Evolutionary conservation across 2,329 filamentous ascomycete genomes (phyloP), one percentile per base, ranked within the genome.

Genomic region (Orbilia ellipsospora): DNA sequence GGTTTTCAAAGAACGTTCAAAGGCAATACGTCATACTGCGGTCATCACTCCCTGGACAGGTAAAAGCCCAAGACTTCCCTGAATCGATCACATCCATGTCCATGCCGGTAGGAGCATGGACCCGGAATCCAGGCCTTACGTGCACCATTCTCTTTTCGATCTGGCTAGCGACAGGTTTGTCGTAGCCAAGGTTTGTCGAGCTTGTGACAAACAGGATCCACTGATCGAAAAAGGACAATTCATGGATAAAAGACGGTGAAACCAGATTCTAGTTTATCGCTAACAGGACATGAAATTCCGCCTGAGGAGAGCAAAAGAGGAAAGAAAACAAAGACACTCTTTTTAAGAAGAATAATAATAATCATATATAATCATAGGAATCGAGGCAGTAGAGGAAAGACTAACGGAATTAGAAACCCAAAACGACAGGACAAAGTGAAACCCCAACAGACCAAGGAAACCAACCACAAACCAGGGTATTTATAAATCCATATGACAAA

Each of bases 21-120:
- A 20, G 54, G 12, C 6, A 2, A 59, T 62, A 70, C 66, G 66
- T 70, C 66, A 70, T 70, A 51, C 23, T 70, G 36, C 48, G 57
- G 59, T 70, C 57, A 70, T 70, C 40, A 18, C n/a, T 7, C 42
- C 16, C 31, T 18, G 16, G 16, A 18, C 20, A 10, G 3, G n/a
- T 36, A 36, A 36, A 36, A 36, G 31, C 31, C n/a, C 40, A 36
- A 10, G 6, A 7, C 31, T 36, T 36, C 31, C 31, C 31, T 36
- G 31, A 36, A 36, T 36, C 31, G 31, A 36, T 36, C 31, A 23
- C 31, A 36, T 36, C 31, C 31, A 23, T 23, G 23, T 10, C 31
- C 10, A 10, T 36, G 6, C 31, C 31, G 3, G 31, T 36, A 6
- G 31, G 31, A 36, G 8, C 31, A 36, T 36, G 31, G 31, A 36